Evolutionary conservation across 164 flowering plant genomes (phyloP).

Genomic region (Kalanchoe fedtschenkoi): DNA sequence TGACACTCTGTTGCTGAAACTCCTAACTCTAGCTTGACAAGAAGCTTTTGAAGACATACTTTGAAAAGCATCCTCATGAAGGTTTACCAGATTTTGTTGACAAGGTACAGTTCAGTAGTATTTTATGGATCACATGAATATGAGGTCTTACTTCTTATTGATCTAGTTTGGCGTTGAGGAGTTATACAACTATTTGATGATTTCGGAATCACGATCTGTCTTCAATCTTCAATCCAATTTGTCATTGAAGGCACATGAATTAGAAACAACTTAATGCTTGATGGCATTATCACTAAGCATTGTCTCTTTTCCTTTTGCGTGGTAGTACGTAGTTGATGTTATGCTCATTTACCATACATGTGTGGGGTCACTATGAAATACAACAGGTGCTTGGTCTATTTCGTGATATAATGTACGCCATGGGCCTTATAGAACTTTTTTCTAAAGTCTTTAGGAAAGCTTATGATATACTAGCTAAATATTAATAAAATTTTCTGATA

Average conservation of each 20-base stretch:
- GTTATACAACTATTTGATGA: not conserved
- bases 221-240: not conserved
- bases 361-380: not conserved
- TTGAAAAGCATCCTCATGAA: slow-evolving; percentile 51
- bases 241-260: not conserved
- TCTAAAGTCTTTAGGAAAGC: not conserved
- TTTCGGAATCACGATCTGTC: not conserved
- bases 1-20: slow-evolving; percentile 6
- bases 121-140: slow-evolving; percentile 3
- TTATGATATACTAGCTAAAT: not conserved
- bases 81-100: slow-evolving; percentile 77
- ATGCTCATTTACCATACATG: not conserved
- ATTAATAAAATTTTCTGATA: not conserved
- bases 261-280: not conserved
- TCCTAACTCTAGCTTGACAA: slow-evolving; percentile 64
- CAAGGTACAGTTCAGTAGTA: slow-evolving; percentile 45
- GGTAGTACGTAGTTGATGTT: not conserved
- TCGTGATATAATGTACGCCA: not conserved
- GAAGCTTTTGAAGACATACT: slow-evolving; percentile 55
- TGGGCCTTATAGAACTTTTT: not conserved
- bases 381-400: not conserved
- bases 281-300: not conserved
- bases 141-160: not conserved
- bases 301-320: not conserved
- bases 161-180: not conserved